A percentile compares a stretch with the other conserved stretches of the same genome.
Evolutionary conservation across 1,139 yeast species (phyloP).

Genomic region (Wickerhamomyces sp.): DNA sequence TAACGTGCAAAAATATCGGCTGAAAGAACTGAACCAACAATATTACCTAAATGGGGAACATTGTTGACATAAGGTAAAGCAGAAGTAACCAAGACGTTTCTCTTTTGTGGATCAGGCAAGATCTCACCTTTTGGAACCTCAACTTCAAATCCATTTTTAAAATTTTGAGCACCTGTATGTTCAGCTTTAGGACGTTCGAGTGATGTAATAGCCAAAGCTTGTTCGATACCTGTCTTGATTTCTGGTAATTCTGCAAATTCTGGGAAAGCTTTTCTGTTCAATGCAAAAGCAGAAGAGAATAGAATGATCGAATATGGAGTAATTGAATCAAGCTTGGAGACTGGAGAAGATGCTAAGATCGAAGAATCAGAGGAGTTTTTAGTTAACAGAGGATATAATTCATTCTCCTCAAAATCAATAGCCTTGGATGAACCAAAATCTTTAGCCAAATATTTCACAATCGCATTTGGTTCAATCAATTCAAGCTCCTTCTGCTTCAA

Average conservation of each 20-base stretch:
- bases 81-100: conserved; percentile 85
- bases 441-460: conserved; percentile 62
- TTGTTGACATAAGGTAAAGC: conserved; percentile 97
- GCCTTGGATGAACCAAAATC: conserved; percentile 40
- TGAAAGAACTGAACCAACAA: conserved; percentile 88
- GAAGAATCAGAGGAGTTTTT: conserved; percentile 18
- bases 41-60: conserved; percentile 97
- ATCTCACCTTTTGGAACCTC: conserved; percentile 34
- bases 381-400: conserved; percentile 26
- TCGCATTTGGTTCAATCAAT: conserved; percentile 76
- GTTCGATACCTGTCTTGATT: conserved; percentile 38
- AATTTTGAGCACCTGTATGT: conserved; percentile 54
- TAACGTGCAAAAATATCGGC: conserved; percentile 95
- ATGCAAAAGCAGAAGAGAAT: conserved; percentile 32
- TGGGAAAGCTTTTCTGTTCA: conserved; percentile 25
- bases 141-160: conserved; percentile 39
- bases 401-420: conserved; percentile 31
- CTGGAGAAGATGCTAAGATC: conserved; percentile 19
- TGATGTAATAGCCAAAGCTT: conserved; percentile 28
- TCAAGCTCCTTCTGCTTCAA: conserved; percentile 40
- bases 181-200: conserved; percentile 35
- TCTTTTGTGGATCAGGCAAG: conserved; percentile 52
- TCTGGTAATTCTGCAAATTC: conserved; percentile 32
- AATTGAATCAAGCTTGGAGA: conserved; percentile 21
- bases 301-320: conserved; percentile 30